Percentiles rank a stretch among this genome's conserved stretches.
phyloP scores from a whole-genome alignment of 345 rosid genomes.

The Acer negundo region DNA sequence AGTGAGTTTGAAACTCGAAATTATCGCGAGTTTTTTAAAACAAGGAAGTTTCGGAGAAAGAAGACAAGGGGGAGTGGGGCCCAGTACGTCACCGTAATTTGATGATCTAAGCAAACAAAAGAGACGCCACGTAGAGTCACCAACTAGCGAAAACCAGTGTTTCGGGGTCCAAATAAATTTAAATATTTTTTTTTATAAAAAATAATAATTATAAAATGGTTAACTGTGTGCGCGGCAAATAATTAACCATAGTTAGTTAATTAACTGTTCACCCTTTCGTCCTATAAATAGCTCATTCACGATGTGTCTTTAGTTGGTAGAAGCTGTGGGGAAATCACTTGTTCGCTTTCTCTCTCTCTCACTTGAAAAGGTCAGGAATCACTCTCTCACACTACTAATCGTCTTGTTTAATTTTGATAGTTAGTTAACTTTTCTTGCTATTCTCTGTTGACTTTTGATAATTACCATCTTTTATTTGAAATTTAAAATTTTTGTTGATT shows the following conservation, averaged over 20 bases:
- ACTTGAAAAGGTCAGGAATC: not conserved
- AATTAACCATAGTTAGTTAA: conserved; percentile 17
- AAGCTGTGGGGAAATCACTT: not conserved
- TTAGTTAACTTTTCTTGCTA: not conserved
- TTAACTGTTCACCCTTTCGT: no score
- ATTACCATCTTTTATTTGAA: not conserved
- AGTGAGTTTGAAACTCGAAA: not conserved
- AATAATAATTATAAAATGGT: not conserved
- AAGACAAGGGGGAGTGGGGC: not conserved
- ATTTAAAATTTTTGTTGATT: not conserved
- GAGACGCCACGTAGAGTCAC: not conserved
- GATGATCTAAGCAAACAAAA: conserved; percentile 8
- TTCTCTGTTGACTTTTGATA: not conserved
- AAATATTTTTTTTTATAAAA: no score
- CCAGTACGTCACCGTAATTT: not conserved
- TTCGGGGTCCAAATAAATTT: not conserved
- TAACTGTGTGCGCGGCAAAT: conserved; percentile 11
- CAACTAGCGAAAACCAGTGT: not conserved
- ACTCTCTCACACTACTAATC: not conserved
- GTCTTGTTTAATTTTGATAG: not conserved
- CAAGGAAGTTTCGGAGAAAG: not conserved
- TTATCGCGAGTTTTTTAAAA: not conserved
- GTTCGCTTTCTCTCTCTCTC: not conserved
- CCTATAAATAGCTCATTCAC: not conserved
- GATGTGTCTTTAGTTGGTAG: accelerated